Base-by-base conservation (phyloP, 805 yeast species). In the Candida nitratophila region DNA sequence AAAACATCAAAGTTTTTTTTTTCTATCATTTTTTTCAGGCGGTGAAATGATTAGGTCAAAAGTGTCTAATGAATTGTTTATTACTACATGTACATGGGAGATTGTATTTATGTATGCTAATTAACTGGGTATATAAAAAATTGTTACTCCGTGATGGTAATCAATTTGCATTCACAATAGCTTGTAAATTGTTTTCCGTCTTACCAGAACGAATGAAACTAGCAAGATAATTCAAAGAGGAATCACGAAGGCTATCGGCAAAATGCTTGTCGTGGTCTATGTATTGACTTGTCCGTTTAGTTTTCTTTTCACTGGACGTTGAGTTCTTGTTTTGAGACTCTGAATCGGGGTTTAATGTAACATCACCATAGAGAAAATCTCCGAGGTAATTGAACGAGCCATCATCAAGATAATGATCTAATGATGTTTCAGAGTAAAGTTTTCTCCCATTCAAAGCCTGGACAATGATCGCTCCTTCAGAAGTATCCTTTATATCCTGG, bases 311-410 rank as follows among this genome's bases (percentile, higher is more conserved):
- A 33, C 21, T 19, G 11, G 16, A 17, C 17, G 5, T 17, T 19
- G 19, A 6, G 7, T 11, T 5, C 7, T 29, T 19, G 12, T 12
- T 4, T n/a, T n/a, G n/a, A n/a, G 5, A 3, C 14, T 5, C 19
- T 3, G 10, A 11, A 10, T 38, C 24, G 3, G 27, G 14, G 29
- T 40, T 45, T 1, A 42, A 6, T 2, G 43, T 37, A 30, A 43
- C 34, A 43, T 58, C 55, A n/a, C 60, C 63, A 10, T 58, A 54
- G 4, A 68, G 44, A 6, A 64, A 45, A 2, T 60, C 61, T 2
- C 71, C 76, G 21, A 75, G 55, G 46, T 74, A 75, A 0, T 65
- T 64, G 50, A 64, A 74, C 0, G 79, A 74, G 11, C 65, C 66
- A 46, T 41, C 43, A 40, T 8, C 24, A 8, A 47, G 41, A 32